Evolutionary conservation across 2,329 filamentous ascomycete species (phyloP), one percentile per base, ranked within the genome.

Genomic region (Cladophialophora yegresii): DNA sequence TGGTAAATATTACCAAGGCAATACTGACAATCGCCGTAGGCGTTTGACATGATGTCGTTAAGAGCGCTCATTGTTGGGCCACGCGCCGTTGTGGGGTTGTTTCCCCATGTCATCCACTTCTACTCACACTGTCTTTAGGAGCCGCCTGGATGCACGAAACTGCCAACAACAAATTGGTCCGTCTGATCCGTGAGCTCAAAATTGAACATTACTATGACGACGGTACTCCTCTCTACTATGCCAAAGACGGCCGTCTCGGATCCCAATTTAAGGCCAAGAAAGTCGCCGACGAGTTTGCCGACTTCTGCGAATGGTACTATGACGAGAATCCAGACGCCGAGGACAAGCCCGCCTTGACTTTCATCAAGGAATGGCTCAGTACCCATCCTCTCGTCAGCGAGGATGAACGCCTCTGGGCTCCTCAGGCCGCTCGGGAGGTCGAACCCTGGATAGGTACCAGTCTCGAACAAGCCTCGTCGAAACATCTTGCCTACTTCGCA

Each of bases 61-160:
- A 70, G 47, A 65, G 66, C 64, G 66, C 68, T 69, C 64, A 67
- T 67, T 69, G 64, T 67, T 62, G 54, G 58, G 59, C 66, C 68
- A 69, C 66, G 68, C 51, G 64, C 63, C 57, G 61, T 69, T 70
- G 64, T 66, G 64, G 65, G 57, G 59, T 69, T 68, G 64, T 70
- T 67, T 67, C 58, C 62, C 59, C 58, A 23, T 33, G 40, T 59
- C 49, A 32, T 61, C 47, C 65, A 50, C 30, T 65, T 66, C 32
- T 60, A 63, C 67, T 69, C 61, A 68, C 67, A 66, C 33, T 33
- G 23, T 58, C 59, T 57, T 55, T 58, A 80, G 78, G 78, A 55
- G 78, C 78, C 60, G 78, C 78, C 62, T 80, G 78, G 78, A 77
- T 79, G 74, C 78, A 80, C 70, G 78, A 80, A 73, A 80, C 78